Conservation (phyloP, 768 basidiomycete species). For the Mycena galopus region DNA sequence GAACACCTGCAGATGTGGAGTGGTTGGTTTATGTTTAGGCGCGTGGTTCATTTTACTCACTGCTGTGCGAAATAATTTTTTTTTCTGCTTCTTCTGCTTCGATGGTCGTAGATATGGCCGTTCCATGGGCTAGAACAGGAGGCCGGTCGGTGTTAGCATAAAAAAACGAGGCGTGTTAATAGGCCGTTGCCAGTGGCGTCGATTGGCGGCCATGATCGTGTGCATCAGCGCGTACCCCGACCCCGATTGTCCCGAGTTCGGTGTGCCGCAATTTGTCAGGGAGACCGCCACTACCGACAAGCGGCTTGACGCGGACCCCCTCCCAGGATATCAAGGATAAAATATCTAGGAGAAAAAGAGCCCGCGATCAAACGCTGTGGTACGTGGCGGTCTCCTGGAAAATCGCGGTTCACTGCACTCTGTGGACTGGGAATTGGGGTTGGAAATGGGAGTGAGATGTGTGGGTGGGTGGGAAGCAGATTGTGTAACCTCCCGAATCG, state of each 20-base stretch:
- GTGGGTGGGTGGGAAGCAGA: not conserved
- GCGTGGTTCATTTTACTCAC: not conserved
- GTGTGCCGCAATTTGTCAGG: not conserved
- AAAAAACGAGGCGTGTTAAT: not conserved
- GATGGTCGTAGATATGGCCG: not conserved
- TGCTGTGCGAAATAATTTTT: not conserved
- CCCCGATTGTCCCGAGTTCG: not conserved
- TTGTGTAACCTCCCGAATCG: too few relatives aligned
- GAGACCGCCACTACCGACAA: conserved; percentile 38
- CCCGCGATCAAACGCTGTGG: conserved; percentile 35
- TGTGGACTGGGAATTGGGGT: not conserved
- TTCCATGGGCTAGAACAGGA: not conserved
- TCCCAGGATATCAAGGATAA: not conserved
- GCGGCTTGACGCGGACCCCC: conserved; percentile 35
- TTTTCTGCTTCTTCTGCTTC: not conserved
- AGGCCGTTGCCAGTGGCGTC: not conserved
- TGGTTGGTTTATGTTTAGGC: not conserved
- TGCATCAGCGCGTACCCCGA: not conserved
- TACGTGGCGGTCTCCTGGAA: conserved; percentile 20
- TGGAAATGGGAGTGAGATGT: not conserved
- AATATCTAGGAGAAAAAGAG: not conserved
- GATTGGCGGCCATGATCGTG: too few relatives aligned
- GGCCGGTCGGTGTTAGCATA: too few relatives aligned
- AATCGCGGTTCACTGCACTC: not conserved
- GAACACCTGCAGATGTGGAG: not conserved